These are phyloP conservation scores for Mycocentrospora acerina DNA, from an alignment of 2,329 filamentous ascomycete species.

Conservation along the genomic window DNA sequence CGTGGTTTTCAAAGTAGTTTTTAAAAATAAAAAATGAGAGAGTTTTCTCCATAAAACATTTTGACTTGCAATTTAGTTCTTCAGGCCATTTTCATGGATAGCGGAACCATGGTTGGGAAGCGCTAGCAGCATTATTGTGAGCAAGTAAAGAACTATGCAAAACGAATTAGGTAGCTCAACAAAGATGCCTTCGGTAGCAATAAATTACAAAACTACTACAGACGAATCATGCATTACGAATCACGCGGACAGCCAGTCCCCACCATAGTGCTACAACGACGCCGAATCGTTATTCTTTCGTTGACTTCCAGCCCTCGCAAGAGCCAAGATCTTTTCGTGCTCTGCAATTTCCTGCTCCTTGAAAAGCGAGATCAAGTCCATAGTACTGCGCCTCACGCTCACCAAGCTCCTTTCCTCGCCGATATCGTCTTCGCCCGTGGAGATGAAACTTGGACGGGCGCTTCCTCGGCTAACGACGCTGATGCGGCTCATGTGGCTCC, in stretches of 20 bases:
- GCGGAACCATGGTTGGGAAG: too few relatives aligned
- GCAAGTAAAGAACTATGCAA: too few relatives aligned
- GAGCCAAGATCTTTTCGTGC: conserved; percentile 27
- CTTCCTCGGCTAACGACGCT: conserved; percentile 21
- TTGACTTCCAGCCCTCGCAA: conserved; percentile 18
- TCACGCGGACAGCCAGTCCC: too few relatives aligned
- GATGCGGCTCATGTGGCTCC: conserved; percentile 21
- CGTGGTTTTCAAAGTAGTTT: too few relatives aligned
- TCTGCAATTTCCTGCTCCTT: conserved; percentile 41
- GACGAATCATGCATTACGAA: neutral
- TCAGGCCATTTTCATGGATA: too few relatives aligned
- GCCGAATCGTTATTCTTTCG: conserved; percentile 1
- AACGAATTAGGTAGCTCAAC: neutral
- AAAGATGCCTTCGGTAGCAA: neutral
- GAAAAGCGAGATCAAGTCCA: conserved; percentile 43
- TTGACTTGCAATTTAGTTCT: too few relatives aligned
- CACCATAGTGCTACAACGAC: conserved; percentile 1
- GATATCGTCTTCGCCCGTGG: conserved; percentile 11
- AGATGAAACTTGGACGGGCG: conserved; percentile 15
- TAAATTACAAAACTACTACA: neutral
- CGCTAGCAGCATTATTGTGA: too few relatives aligned
- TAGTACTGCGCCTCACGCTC: conserved; percentile 44
- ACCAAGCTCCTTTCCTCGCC: conserved; percentile 29
- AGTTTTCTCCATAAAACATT: too few relatives aligned
- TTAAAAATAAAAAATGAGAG: too few relatives aligned